Evolutionary conservation across 1,284 basidiomycete species (phyloP), one percentile per base, ranked within the genome.

Genomic region (Trichosporon inkin): DNA sequence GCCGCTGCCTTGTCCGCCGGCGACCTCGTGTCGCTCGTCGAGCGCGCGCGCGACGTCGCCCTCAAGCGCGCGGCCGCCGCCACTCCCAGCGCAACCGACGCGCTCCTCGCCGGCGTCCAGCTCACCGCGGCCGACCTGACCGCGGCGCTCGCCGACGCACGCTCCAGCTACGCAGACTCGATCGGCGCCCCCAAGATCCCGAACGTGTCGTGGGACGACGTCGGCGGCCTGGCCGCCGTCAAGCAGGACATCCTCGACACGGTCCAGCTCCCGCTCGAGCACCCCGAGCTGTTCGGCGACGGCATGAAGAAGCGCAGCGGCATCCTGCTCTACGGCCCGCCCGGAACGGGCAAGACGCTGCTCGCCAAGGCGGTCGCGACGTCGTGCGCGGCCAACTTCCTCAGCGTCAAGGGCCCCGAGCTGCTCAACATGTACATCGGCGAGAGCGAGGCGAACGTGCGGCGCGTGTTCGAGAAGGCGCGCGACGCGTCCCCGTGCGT

Each of bases 391-490:
- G 83, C 96, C 68, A 94, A 94, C 72, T 94, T 94, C 77, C 88
- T 94, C 75, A 92, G 89, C n/a, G 88, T 99, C 72, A 97, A 98
- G 74, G 95, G 95, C 0, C 95, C 95, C 1, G 94, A 98, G 71
- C 82, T 99, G 34, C 84, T 95, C 44, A 96, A 96, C 76, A 96
- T 97, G 86, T 98, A 97, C 77, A 98, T 99, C 69, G 95, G 95
- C 66, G 95, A 99, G 81, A 96, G 93, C 6, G 96, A 99, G 76
- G 90, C 93, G 36, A 94, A 95, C 71, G 91, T 99, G 36, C 87
- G 96, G 11, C 83, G 88, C 6, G 86, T 99, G 1, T 99, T 99
- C 74, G 88, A 92, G 70, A 85, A 87, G 19, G 96, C 96, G 11
- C 82, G 92, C 55, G 90, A 93, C 78, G 92, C 92, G 0, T 86